Conservation (phyloP, 2,329 filamentous ascomycete genomes). For the Achaetomium macrosporum region DNA sequence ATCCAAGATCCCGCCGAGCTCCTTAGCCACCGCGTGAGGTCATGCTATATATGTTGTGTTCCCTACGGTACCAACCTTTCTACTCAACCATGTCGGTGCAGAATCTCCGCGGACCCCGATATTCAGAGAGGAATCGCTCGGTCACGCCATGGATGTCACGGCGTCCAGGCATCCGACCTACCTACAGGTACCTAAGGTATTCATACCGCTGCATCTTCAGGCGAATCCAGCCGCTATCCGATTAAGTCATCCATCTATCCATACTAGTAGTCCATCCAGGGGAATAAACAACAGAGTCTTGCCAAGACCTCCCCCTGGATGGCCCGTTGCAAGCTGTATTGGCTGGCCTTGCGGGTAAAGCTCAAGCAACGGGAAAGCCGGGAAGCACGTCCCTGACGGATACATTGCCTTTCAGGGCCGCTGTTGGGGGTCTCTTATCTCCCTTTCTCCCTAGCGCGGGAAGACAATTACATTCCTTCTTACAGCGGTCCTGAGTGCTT, state of each 20-base stretch:
- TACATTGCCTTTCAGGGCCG: conserved; percentile 4
- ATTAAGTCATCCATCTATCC: not conserved
- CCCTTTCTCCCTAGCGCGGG: too few relatives aligned
- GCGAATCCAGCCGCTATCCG: conserved; percentile 1
- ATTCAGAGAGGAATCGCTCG: not conserved
- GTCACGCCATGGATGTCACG: too few relatives aligned
- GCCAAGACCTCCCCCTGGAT: not conserved
- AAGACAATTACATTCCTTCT: not conserved
- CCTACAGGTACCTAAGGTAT: too few relatives aligned
- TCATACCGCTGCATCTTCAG: not conserved
- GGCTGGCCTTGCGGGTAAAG: conserved; percentile 23
- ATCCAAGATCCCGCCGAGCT: not conserved
- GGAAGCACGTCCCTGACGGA: conserved; percentile 21
- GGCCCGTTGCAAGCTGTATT: conserved; percentile 1
- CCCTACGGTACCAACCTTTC: conserved; percentile 11
- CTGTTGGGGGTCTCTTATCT: not conserved
- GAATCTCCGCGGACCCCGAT: not conserved
- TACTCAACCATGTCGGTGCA: not conserved
- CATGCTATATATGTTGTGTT: conserved; percentile 10
- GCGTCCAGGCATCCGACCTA: not conserved
- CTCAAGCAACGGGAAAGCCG: conserved; percentile 24
- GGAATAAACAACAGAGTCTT: not conserved
- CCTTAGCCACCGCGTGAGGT: not conserved
- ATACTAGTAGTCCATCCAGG: not conserved
- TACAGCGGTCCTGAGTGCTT: not conserved